Percentiles rank a stretch among this genome's conserved stretches.
phyloP scores from a whole-genome alignment of 2,329 filamentous ascomycete species.

The Epichloe hybrida region DNA sequence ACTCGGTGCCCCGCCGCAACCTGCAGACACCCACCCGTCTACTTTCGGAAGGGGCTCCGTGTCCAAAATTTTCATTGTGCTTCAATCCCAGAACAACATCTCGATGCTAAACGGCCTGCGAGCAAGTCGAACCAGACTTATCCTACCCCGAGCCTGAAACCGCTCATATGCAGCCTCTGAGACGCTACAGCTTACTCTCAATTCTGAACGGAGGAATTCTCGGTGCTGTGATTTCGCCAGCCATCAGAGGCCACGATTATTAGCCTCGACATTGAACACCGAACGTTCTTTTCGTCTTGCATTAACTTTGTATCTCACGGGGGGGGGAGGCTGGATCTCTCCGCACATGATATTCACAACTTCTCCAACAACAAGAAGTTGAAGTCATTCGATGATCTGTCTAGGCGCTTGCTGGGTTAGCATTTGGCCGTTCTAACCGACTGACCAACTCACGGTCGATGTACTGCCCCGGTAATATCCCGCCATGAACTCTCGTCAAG shows the following conservation, averaged over 20 bases:
- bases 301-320: background rate
- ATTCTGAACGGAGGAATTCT: background rate
- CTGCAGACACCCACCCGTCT: background rate
- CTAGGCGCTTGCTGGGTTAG: no score
- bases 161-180: background rate
- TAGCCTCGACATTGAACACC: background rate
- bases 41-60: background rate
- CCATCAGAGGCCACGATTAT: background rate
- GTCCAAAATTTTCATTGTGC: background rate
- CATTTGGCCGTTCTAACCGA: no score
- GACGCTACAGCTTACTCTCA: background rate
- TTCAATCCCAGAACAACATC: background rate
- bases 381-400: no score
- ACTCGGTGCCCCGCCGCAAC: background rate
- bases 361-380: no score
- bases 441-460: background rate
- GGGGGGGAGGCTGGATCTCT: no score
- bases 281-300: background rate
- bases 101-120: background rate
- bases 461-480: background rate
- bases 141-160: background rate
- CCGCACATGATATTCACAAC: no score
- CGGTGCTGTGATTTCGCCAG: background rate
- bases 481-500: slow-evolving; percentile 8
- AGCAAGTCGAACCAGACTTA: background rate